These are phyloP conservation scores for Sclerospora graminicola DNA, from an alignment of 352 stramenopile genomes.

Conservation along the genomic window DNA sequence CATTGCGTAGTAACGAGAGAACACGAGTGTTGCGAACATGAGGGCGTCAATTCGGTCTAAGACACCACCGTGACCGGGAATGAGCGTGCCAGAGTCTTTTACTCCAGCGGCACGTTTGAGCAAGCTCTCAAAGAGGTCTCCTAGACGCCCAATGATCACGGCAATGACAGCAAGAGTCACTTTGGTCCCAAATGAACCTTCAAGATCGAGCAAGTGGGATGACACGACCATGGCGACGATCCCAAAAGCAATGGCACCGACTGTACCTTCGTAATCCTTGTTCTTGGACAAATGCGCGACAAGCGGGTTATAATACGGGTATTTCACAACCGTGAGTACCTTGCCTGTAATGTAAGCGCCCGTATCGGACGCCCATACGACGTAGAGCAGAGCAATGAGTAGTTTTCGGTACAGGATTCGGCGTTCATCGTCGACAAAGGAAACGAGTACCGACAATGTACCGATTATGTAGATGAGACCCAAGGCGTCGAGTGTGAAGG, in stretches of 20 bases:
- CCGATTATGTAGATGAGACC: constrained; percentile 58
- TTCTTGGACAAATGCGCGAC: constrained; percentile 90
- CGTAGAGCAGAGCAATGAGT: constrained; percentile 55
- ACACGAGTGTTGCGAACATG: constrained; percentile 80
- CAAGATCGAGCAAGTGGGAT: constrained; percentile 47
- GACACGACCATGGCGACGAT: constrained; percentile 78
- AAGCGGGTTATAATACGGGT: constrained; percentile 72
- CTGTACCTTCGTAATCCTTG: constrained; percentile 95
- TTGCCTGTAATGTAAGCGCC: constrained; percentile 91
- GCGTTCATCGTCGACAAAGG: constrained; percentile 52
- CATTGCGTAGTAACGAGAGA: constrained; percentile 39
- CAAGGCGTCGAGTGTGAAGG: constrained; percentile 38
- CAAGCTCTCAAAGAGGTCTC: constrained; percentile 92
- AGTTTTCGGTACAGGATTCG: constrained; percentile 42
- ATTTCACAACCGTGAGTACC: constrained; percentile 67
- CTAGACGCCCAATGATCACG: constrained; percentile 88
- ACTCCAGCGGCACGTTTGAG: constrained; percentile 91
- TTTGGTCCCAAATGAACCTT: constrained; percentile 64
- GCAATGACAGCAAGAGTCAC: constrained; percentile 81
- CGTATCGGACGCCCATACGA: constrained; percentile 84
- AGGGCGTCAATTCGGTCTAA: constrained; percentile 93
- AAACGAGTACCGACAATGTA: constrained; percentile 38
- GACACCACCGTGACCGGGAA: constrained; percentile 92
- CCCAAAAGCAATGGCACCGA: constrained; percentile 77
- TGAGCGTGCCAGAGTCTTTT: constrained; percentile 92